A percentile compares a stretch with the other conserved stretches of the same genome.
Evolutionary conservation across 441 rosid genomes (phyloP).

Genomic region (Erodium moschatum): DNA sequence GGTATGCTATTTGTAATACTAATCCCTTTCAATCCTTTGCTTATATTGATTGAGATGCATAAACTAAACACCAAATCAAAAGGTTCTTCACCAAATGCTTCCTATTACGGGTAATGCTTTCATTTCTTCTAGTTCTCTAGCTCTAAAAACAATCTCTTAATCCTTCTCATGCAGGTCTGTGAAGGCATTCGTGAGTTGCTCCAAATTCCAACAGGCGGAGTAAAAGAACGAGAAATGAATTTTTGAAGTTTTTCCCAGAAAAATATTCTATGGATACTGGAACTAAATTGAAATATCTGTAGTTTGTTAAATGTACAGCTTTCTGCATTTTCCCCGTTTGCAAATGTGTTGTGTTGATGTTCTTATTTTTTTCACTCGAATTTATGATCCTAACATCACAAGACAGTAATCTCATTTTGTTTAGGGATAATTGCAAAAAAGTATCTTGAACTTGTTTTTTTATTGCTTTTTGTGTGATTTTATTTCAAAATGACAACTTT

Average conservation of each 20-base stretch:
- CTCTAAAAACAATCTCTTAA: background rate
- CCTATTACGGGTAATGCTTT: too few relatives aligned
- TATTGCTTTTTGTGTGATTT: too few relatives aligned
- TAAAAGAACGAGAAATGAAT: background rate
- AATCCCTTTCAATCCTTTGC: background rate
- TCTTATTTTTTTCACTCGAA: background rate
- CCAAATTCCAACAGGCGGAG: constrained; percentile 11
- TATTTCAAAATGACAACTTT: too few relatives aligned
- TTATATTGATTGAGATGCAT: background rate
- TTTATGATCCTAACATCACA: background rate
- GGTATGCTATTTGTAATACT: constrained; percentile 11
- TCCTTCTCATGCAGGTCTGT: constrained; percentile 8
- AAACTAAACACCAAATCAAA: background rate
- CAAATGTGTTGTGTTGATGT: background rate
- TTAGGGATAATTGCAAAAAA: too few relatives aligned
- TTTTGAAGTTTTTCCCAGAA: background rate
- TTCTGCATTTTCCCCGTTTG: background rate
- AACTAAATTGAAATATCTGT: background rate
- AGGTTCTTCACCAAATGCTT: background rate
- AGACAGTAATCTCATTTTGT: too few relatives aligned
- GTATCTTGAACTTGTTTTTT: too few relatives aligned
- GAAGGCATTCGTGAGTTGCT: constrained; percentile 24
- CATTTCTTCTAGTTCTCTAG: background rate
- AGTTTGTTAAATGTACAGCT: background rate
- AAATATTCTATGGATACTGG: background rate